A percentile compares a stretch with the other conserved stretches of the same genome.
phyloP scores from a whole-genome alignment of 441 rosid genomes.

The Theobroma grandiflorum region DNA sequence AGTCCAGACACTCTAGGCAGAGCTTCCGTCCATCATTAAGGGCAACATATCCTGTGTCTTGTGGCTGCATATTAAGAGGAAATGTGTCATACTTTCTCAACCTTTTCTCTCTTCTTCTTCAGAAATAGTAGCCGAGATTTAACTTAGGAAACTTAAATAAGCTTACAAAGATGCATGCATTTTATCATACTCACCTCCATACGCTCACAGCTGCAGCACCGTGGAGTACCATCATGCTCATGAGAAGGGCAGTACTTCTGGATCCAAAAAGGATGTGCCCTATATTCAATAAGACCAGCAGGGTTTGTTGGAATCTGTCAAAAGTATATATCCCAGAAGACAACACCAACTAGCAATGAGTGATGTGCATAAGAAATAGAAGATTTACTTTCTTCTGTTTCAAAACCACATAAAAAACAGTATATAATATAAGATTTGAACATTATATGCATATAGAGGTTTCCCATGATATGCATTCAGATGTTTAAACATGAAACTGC shows the following conservation, averaged over 20 bases:
- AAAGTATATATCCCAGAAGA: slow-evolving; percentile 38
- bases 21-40: slow-evolving; percentile 77
- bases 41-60: slow-evolving; percentile 56
- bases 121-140: not conserved
- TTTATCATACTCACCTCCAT: slow-evolving; percentile 65
- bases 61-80: slow-evolving; percentile 53
- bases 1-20: slow-evolving; percentile 80
- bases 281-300: slow-evolving; percentile 85
- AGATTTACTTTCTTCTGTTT: slow-evolving; percentile 16
- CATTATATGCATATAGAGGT: slow-evolving; percentile 6
- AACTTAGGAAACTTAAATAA: slow-evolving; percentile 19
- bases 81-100: slow-evolving; percentile 24
- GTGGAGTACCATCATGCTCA: slow-evolving; percentile 75
- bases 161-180: not conserved
- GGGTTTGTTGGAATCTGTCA: slow-evolving; percentile 83
- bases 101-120: not conserved
- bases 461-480: not conserved
- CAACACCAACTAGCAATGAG: slow-evolving; percentile 38
- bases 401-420: slow-evolving; percentile 20
- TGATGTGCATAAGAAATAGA: slow-evolving; percentile 16
- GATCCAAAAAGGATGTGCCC: slow-evolving; percentile 86
- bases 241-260: slow-evolving; percentile 88
- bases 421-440: slow-evolving; percentile 15
- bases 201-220: slow-evolving; percentile 90
- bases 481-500: slow-evolving; percentile 9